phyloP scores from a whole-genome alignment of 129 eudicot genomes.

The Ambrosia artemisiifolia region DNA sequence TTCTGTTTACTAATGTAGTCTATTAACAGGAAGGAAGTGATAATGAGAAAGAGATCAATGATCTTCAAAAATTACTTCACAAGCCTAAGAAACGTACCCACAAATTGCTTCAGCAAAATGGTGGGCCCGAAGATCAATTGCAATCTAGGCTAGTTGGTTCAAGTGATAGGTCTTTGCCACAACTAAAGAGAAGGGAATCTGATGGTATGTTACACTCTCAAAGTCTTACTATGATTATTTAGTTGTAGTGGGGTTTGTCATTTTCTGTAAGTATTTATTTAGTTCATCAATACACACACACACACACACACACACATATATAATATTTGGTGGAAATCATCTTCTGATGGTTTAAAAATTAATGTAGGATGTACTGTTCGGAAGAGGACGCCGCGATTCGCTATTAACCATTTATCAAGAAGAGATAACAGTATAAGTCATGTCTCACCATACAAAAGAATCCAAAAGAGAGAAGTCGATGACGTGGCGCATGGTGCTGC shows the following conservation, averaged over 20 bases:
- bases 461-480: constrained; percentile 32
- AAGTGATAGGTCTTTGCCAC: constrained; percentile 40
- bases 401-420: constrained; percentile 40
- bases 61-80: constrained; percentile 21
- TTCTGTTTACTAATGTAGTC: constrained; percentile 7
- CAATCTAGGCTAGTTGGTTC: constrained; percentile 30
- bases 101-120: constrained; percentile 29
- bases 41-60: constrained; percentile 36
- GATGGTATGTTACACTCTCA: constrained; percentile 38
- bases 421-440: constrained; percentile 27
- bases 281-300: too few species aligned
- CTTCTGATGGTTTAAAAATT: not conserved
- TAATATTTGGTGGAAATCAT: constrained; percentile 5
- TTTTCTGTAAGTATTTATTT: not conserved
- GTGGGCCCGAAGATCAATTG: constrained; percentile 29
- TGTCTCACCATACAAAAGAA: constrained; percentile 34
- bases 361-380: constrained; percentile 42
- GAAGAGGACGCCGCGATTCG: constrained; percentile 64
- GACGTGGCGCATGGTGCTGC: constrained; percentile 48
- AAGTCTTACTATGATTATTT: not conserved
- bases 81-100: constrained; percentile 38
- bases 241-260: not conserved
- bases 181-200: constrained; percentile 34
- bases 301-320: too few species aligned
- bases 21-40: constrained; percentile 47